These are phyloP conservation scores for Flaveria floridana DNA, from an alignment of 140 eudicot species.

Conservation along the genomic window DNA sequence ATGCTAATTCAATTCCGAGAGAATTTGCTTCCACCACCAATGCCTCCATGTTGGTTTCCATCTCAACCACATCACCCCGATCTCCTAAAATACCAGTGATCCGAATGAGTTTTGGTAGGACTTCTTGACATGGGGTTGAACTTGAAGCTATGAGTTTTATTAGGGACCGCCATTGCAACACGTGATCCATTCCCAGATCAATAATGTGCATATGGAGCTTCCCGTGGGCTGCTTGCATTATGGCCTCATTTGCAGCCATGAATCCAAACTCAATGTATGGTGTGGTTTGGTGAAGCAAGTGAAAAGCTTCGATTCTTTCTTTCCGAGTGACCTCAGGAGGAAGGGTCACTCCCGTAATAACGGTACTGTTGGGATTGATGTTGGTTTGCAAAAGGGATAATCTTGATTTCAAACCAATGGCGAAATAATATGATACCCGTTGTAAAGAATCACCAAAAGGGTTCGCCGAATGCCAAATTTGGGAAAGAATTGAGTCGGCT, in stretches of 20 bases:
- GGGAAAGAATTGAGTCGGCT: conserved; percentile 49
- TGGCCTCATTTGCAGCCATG: conserved; percentile 70
- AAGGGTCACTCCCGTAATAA: conserved; percentile 14
- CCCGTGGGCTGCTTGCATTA: conserved; percentile 45
- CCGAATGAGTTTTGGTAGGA: conserved; percentile 43
- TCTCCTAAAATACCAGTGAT: conserved; percentile 59
- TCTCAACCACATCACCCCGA: conserved; percentile 33
- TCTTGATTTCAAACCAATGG: conserved; percentile 55
- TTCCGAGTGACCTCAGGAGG: conserved; percentile 32
- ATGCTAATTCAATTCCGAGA: conserved; percentile 41
- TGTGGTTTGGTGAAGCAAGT: conserved; percentile 55
- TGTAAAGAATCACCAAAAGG: conserved; percentile 65
- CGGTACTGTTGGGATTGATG: conserved; percentile 46
- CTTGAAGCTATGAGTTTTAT: conserved; percentile 41
- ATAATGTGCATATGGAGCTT: conserved; percentile 48
- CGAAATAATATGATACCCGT: conserved; percentile 64
- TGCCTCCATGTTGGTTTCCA: conserved; percentile 37
- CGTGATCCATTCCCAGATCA: conserved; percentile 65
- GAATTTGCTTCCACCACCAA: conserved; percentile 45
- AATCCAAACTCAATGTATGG: conserved; percentile 60
- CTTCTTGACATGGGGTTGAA: conserved; percentile 28
- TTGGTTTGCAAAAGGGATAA: conserved; percentile 44
- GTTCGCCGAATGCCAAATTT: conserved; percentile 50
- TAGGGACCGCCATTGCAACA: conserved; percentile 61
- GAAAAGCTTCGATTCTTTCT: conserved; percentile 53